Percentiles rank a stretch among this genome's conserved stretches.
These are phyloP conservation scores for Phytomonas serpens DNA, from an alignment of 208 protist genomes.

Conservation along the genomic window DNA sequence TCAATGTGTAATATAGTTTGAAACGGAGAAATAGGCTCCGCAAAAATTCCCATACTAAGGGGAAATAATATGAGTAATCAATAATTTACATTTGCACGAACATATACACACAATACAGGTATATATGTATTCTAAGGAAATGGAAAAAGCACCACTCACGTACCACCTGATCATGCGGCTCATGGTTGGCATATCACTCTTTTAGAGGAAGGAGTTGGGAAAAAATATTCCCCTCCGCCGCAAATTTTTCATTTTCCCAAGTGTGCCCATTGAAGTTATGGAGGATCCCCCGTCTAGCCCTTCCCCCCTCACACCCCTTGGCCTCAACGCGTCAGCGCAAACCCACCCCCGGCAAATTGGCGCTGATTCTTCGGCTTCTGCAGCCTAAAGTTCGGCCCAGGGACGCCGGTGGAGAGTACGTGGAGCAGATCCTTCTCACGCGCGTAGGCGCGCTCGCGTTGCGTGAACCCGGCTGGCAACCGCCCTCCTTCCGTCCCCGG, in stretches of 20 bases:
- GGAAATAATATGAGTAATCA: slow-evolving; percentile 11
- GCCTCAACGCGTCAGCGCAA: slow-evolving; percentile 35
- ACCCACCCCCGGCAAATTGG: slow-evolving; percentile 75
- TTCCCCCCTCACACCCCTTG: neutral
- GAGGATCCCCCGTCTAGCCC: neutral
- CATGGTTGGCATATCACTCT: neutral
- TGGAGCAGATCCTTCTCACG: slow-evolving; percentile 27
- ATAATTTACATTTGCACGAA: slow-evolving; percentile 9
- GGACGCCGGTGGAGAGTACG: slow-evolving; percentile 43
- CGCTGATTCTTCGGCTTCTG: slow-evolving; percentile 46
- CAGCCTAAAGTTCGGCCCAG: slow-evolving; percentile 52
- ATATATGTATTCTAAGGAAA: slow-evolving; percentile 2
- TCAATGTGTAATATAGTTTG: neutral
- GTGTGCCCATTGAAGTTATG: neutral
- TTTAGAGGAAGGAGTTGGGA: neutral
- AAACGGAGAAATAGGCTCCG: neutral
- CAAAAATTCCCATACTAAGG: neutral
- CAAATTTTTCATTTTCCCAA: neutral
- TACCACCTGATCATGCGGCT: too few relatives aligned
- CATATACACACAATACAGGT: neutral
- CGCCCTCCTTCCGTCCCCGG: neutral
- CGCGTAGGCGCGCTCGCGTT: slow-evolving; percentile 10
- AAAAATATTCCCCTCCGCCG: neutral
- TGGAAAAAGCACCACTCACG: neutral
- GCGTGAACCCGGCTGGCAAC: neutral